Conservation (phyloP, 1,139 yeast genomes). For the Candida buenavistaensis region DNA sequence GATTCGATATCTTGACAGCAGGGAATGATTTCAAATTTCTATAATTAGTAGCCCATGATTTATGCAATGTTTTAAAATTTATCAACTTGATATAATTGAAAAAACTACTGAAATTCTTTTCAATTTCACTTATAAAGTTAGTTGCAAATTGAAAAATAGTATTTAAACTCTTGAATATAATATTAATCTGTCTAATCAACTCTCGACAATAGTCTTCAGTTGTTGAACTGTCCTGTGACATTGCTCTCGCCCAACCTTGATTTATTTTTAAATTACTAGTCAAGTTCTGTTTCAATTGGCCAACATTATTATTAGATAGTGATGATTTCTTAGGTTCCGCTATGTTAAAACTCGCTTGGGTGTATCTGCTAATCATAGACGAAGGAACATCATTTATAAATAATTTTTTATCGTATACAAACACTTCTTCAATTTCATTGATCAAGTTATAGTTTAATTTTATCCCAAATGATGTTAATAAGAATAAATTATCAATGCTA, state of each 20-base stretch:
- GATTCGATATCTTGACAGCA: constrained; percentile 16
- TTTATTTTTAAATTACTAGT: constrained; percentile 24
- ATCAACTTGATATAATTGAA: constrained; percentile 48
- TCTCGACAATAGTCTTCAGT: constrained; percentile 22
- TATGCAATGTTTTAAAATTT: constrained; percentile 46
- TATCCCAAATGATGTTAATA: constrained; percentile 67
- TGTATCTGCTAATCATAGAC: constrained; percentile 4
- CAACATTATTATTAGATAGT: constrained; percentile 5
- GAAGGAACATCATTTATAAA: constrained; percentile 27
- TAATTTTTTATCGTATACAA: constrained; percentile 58
- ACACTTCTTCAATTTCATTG: constrained; percentile 50
- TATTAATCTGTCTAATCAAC: constrained; percentile 31
- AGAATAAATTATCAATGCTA: constrained; percentile 44
- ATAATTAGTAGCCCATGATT: constrained; percentile 50
- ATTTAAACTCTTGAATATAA: constrained; percentile 52
- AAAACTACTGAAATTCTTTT: constrained; percentile 51
- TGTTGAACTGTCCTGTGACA: constrained; percentile 20
- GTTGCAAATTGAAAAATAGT: constrained; percentile 61
- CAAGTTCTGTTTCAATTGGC: constrained; percentile 19
- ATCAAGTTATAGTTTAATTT: constrained; percentile 55
- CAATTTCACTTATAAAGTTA: constrained; percentile 49
- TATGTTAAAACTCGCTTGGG: constrained; percentile 1
- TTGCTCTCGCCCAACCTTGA: constrained; percentile 29
- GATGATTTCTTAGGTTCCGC: constrained; percentile 9
- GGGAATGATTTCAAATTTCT: constrained; percentile 40